Evolutionary conservation across 2,329 filamentous ascomycete genomes (phyloP), one percentile per base, ranked within the genome.

Genomic region (Pezizomycotina sp.): DNA sequence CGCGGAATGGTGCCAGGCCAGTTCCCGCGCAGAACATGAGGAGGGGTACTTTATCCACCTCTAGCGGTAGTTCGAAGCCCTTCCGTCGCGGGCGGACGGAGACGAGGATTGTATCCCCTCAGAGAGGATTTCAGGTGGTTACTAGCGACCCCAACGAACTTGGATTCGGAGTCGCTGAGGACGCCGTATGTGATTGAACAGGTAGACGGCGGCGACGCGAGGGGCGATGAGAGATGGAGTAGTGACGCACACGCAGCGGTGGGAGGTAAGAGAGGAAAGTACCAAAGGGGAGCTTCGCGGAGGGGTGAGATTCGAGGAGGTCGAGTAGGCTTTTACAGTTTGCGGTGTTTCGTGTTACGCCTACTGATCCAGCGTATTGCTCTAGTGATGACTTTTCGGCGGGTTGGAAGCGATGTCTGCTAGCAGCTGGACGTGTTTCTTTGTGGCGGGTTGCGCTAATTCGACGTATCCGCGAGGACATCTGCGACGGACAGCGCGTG

Each of bases 161-260:
- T 56, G 8, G 64, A 48, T 6, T 45, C 63, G 33, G 61, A 60
- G 32, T 61, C 61, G 30, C 73, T 64, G 32, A 79, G 63, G 1
- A 83, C 65, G 3, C 66, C 65, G 58, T 77, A 82, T 3, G 76
- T 82, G 16, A 84, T 63, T 0, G 74, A 73, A 32, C 68, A 66
- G 38, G 62, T 62, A 7, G 58, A 59, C 0, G 68, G n/a, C n/a
- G 61, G 43, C 74, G 64, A 45, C 60, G 62, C 0, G 80, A 61
- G 0, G 77, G 75, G 0, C 77, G 80, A 0, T 76, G 82, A 0
- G 77, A 82, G 51, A 84, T 81, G 20, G 73, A 79, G 60, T 83
- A 83, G 54, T 80, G 74, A n/a, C 77, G 68, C 24, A 79, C 65
- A 18, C 77, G 71, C 72, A 89, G 79, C 0, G 78, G 74, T 2